Evolutionary conservation across 169 alveolate genomes (phyloP).

Genomic region (Ichthyophthirius multifiliis): DNA sequence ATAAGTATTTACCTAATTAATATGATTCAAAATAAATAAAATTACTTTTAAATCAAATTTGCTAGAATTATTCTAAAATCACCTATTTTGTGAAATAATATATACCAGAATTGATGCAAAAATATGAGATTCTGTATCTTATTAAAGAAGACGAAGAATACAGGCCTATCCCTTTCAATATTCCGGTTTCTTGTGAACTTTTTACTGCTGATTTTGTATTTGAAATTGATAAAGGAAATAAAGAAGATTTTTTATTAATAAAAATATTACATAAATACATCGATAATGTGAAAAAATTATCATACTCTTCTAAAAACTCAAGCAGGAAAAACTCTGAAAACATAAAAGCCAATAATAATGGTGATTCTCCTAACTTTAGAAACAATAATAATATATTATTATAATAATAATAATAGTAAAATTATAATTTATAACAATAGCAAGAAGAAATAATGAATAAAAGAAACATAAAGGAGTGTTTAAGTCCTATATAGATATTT

Average conservation of each 20-base stretch:
- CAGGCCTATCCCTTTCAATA: too few species aligned
- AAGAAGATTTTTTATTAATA: background rate
- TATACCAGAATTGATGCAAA: background rate
- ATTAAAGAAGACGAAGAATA: background rate
- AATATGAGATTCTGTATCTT: background rate
- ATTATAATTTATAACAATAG: too few species aligned
- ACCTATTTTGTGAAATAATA: background rate
- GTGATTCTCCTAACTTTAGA: background rate
- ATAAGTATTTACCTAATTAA: background rate
- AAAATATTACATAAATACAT: background rate
- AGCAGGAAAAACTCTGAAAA: constrained; percentile 3
- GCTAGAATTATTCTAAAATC: background rate
- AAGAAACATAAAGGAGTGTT: background rate
- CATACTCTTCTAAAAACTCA: background rate
- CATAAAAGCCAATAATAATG: background rate
- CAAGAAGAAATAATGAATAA: too few species aligned
- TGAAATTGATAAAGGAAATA: background rate
- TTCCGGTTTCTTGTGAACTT: too few species aligned
- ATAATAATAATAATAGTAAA: too few species aligned
- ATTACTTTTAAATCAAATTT: background rate
- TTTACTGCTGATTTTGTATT: too few species aligned
- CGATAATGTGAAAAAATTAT: background rate
- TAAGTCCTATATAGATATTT: background rate
- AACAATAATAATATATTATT: too few species aligned
- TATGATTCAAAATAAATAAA: background rate